Percentiles rank a stretch among this genome's conserved stretches.
Conservation (phyloP, 495 filamentous ascomycete species). For the Penicillium ucsense region DNA sequence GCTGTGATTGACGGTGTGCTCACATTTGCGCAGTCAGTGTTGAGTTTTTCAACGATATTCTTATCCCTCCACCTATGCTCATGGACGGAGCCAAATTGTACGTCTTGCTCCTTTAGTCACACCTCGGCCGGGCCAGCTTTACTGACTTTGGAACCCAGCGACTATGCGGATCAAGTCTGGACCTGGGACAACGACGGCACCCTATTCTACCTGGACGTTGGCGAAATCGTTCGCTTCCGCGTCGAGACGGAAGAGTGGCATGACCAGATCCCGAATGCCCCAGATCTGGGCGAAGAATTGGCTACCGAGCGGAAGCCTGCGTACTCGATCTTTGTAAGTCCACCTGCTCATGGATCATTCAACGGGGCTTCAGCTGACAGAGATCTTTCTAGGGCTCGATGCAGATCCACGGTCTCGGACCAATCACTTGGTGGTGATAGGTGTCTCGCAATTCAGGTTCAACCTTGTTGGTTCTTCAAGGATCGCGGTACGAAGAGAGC, state of each 20-base stretch:
- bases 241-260: slow-evolving; percentile 80
- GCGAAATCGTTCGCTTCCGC: slow-evolving; percentile 77
- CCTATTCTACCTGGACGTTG: slow-evolving; percentile 73
- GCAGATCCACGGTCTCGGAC: slow-evolving; percentile 42
- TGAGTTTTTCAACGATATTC: slow-evolving; percentile 87
- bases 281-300: slow-evolving; percentile 42
- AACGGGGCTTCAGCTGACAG: slow-evolving; percentile 1
- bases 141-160: slow-evolving; percentile 34
- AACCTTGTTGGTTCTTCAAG: background rate
- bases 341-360: background rate
- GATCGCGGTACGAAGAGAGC: too few relatives aligned
- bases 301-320: slow-evolving; percentile 46
- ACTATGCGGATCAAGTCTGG: slow-evolving; percentile 66
- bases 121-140: background rate
- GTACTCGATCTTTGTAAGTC: slow-evolving; percentile 57
- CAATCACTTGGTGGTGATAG: slow-evolving; percentile 40
- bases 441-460: background rate
- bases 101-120: slow-evolving; percentile 15
- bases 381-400: slow-evolving; percentile 36
- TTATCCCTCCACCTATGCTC: slow-evolving; percentile 60
- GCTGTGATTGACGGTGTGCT: too few relatives aligned
- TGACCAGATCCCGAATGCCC: slow-evolving; percentile 69
- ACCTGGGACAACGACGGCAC: slow-evolving; percentile 64
- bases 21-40: slow-evolving; percentile 48
- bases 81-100: slow-evolving; percentile 67